A percentile compares a stretch with the other conserved stretches of the same genome.
Conservation (phyloP, 2,329 filamentous ascomycete species). For the Claviceps pazoutovae region DNA sequence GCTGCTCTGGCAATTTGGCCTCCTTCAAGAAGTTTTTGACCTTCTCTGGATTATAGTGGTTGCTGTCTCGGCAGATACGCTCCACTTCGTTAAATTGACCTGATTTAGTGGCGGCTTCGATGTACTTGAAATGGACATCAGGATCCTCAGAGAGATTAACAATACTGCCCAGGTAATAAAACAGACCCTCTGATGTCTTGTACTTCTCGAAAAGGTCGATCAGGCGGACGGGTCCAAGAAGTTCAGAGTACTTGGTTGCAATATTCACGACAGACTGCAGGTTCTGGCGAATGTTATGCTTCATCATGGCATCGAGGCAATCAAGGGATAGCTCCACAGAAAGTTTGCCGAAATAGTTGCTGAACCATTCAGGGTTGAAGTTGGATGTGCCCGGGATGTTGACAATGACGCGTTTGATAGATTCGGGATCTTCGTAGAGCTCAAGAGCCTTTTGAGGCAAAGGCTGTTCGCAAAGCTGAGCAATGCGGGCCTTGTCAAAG, state of each 20-base stretch:
- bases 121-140: conserved; percentile 98
- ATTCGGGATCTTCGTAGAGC: conserved; percentile 80
- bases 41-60: conserved; percentile 80
- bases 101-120: conserved; percentile 90
- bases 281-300: conserved; percentile 92
- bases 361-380: conserved; percentile 81
- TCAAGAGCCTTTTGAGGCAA: conserved; percentile 79
- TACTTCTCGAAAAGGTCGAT: conserved; percentile 97
- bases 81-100: conserved; percentile 91
- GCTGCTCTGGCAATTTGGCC: conserved; percentile 77
- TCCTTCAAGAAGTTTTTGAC: conserved; percentile 99
- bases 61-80: conserved; percentile 90
- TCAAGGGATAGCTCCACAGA: conserved; percentile 92
- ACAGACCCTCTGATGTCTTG: conserved; percentile 89
- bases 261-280: conserved; percentile 89
- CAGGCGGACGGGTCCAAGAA: conserved; percentile 72
- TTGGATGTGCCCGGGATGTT: conserved; percentile 72
- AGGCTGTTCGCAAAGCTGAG: conserved; percentile 83
- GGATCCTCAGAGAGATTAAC: conserved; percentile 92
- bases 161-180: conserved; percentile 95
- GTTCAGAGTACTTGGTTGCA: conserved; percentile 93
- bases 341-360: conserved; percentile 83
- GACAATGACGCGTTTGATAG: conserved; percentile 79
- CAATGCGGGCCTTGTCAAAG: conserved; percentile 84
- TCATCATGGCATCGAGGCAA: conserved; percentile 91